These are phyloP conservation scores for Coemansia erecta DNA, from an alignment of 192 early-diverging fungal genomes.

Conservation along the genomic window DNA sequence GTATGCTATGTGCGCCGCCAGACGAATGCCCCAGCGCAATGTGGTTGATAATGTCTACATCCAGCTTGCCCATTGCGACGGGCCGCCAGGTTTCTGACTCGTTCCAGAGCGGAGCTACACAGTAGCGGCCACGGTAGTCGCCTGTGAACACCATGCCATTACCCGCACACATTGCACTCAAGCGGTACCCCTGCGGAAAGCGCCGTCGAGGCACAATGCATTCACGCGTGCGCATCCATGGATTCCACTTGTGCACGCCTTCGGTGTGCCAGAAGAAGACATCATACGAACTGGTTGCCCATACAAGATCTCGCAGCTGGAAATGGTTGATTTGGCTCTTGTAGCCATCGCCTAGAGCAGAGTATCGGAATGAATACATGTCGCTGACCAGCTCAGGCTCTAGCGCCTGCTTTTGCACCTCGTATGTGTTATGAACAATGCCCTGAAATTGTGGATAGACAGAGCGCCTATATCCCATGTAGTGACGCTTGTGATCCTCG, in stretches of 20 bases:
- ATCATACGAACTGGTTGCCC: slow-evolving; percentile 44
- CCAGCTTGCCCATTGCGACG: slow-evolving; percentile 4
- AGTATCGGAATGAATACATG: slow-evolving; percentile 30
- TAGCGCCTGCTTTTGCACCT: slow-evolving; percentile 19
- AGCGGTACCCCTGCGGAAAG: slow-evolving; percentile 21
- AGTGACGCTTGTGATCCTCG: slow-evolving; percentile 24
- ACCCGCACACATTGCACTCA: slow-evolving; percentile 42
- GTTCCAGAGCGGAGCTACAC: slow-evolving; percentile 21
- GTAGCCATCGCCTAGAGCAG: slow-evolving; percentile 22
- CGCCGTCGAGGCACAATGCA: slow-evolving; percentile 20
- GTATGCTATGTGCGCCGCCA: slow-evolving; percentile 7
- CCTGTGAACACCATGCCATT: slow-evolving; percentile 39
- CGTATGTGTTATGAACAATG: slow-evolving; percentile 40
- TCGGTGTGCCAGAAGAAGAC: slow-evolving; percentile 39
- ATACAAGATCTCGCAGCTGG: slow-evolving; percentile 51
- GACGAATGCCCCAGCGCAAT: slow-evolving; percentile 8
- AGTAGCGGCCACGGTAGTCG: slow-evolving; percentile 36
- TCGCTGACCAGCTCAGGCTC: slow-evolving; percentile 13
- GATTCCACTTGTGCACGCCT: slow-evolving; percentile 42
- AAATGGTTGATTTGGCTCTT: slow-evolving; percentile 44
- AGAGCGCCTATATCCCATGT: slow-evolving; percentile 49
- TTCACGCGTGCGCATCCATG: slow-evolving; percentile 15
- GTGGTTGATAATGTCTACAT: slow-evolving; percentile 45
- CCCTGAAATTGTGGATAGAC: slow-evolving; percentile 52
- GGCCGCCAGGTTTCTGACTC: slow-evolving; percentile 3